phyloP scores from a whole-genome alignment of 2,329 filamentous ascomycete species.

The Orbilia blumenaviensis region DNA sequence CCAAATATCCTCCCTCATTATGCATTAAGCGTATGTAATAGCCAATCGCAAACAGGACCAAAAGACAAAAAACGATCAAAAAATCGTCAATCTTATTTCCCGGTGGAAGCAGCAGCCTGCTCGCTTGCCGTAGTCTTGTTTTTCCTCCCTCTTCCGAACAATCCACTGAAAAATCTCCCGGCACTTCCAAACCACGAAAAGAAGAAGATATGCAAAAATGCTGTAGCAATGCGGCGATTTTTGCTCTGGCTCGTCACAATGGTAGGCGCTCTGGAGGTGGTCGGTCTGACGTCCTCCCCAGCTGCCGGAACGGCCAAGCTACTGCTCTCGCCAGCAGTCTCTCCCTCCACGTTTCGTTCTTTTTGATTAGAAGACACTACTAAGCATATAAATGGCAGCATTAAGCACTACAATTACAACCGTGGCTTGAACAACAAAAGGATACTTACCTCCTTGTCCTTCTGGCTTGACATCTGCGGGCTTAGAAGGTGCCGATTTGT shows the following conservation, averaged over 20 bases:
- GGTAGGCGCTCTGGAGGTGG: conserved; percentile 43
- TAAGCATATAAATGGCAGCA: conserved; percentile 50
- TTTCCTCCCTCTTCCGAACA: conserved; percentile 48
- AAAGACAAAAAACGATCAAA: neutral
- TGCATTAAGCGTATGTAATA: conserved; percentile 2
- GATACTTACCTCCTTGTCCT: conserved; percentile 50
- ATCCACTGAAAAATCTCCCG: conserved; percentile 41
- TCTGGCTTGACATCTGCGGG: conserved; percentile 7
- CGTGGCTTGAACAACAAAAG: conserved; percentile 43
- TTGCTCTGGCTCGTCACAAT: conserved; percentile 46
- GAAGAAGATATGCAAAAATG: conserved; percentile 51
- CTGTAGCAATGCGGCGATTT: conserved; percentile 44
- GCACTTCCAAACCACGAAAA: conserved; percentile 52
- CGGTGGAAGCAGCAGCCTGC: neutral
- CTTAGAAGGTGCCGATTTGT: conserved; percentile 19
- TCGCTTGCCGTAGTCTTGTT: conserved; percentile 22
- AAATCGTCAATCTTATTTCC: neutral
- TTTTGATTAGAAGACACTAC: conserved; percentile 45
- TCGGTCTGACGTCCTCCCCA: conserved; percentile 33
- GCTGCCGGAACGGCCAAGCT: neutral
- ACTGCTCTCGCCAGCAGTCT: neutral
- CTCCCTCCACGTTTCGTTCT: neutral
- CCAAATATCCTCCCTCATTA: conserved; percentile 7
- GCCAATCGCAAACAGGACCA: neutral
- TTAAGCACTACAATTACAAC: conserved; percentile 50